Evolutionary conservation across 805 yeast species (phyloP).

Genomic region (Candida peoriensis): DNA sequence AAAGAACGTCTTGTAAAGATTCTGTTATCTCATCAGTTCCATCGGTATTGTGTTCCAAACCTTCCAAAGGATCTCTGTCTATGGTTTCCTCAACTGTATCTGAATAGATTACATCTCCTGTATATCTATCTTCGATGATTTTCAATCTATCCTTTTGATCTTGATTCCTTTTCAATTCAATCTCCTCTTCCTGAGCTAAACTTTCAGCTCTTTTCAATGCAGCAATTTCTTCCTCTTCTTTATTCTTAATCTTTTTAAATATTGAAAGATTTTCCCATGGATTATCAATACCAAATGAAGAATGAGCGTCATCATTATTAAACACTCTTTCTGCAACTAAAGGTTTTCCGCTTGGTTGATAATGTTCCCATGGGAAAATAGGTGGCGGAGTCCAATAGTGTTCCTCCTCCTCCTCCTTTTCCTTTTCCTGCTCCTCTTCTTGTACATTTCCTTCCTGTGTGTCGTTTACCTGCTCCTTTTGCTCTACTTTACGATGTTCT

Average conservation of each 20-base stretch:
- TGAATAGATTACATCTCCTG: conserved; percentile 2
- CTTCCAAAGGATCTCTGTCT: background rate
- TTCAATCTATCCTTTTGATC: conserved; percentile 16
- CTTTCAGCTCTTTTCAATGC: conserved; percentile 5
- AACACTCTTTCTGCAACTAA: conserved; percentile 20
- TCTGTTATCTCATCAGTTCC: background rate
- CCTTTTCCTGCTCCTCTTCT: conserved; percentile 3
- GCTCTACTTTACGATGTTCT: background rate
- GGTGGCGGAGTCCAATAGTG: conserved; percentile 15
- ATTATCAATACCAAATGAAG: conserved; percentile 8
- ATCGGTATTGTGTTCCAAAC: background rate
- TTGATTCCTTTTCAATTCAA: conserved; percentile 16
- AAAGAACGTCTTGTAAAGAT: background rate
- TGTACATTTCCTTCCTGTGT: conserved; percentile 3
- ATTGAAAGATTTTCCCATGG: conserved; percentile 21
- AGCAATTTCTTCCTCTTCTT: conserved; percentile 9
- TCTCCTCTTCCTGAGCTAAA: conserved; percentile 14
- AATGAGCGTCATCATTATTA: conserved; percentile 8
- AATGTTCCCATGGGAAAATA: conserved; percentile 28
- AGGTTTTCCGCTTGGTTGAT: conserved; percentile 7
- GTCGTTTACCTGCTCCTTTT: background rate
- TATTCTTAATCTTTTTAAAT: conserved; percentile 17
- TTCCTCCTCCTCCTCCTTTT: background rate
- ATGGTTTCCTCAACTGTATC: background rate
- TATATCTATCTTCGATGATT: conserved; percentile 16